Evolutionary conservation across 2,329 filamentous ascomycete species (phyloP).

Genomic region (Lanzia echinophila): DNA sequence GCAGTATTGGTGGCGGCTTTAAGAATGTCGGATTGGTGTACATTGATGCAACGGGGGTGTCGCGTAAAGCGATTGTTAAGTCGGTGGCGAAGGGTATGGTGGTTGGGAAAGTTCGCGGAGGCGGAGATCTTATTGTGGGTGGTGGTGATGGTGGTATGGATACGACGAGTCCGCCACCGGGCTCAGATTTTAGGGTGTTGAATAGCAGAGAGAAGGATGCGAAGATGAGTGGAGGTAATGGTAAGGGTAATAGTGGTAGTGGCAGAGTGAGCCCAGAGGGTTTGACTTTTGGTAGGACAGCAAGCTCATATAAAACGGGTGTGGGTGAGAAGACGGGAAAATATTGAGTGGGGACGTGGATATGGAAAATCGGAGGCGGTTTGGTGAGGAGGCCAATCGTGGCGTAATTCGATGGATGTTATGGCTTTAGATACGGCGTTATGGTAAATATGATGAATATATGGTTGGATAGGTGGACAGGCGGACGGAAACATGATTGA

Average conservation of each 20-base stretch:
- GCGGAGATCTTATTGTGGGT: conserved; percentile 67
- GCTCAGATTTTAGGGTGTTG: conserved; percentile 18
- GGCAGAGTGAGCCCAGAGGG: conserved; percentile 21
- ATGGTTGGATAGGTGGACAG: neutral
- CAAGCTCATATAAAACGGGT: conserved; percentile 16
- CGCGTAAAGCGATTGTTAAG: conserved; percentile 82
- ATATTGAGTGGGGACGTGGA: neutral
- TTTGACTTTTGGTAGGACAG: conserved; percentile 23
- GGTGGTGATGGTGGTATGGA: conserved; percentile 37
- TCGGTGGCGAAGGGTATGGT: conserved; percentile 96
- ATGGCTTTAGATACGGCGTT: neutral
- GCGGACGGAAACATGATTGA: neutral
- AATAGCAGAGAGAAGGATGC: conserved; percentile 19
- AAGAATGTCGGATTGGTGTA: conserved; percentile 97
- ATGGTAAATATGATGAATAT: neutral
- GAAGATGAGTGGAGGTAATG: conserved; percentile 18
- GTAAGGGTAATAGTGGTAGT: neutral
- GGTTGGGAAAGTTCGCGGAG: conserved; percentile 69
- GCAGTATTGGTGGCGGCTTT: conserved; percentile 72
- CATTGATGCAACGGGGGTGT: conserved; percentile 92
- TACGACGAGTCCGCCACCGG: neutral
- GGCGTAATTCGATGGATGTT: no score
- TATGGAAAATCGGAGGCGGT: neutral
- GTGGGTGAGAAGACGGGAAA: conserved; percentile 17
- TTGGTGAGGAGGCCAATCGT: neutral